phyloP scores from a whole-genome alignment of 305 asterid genomes.

The Rubia tinctorum region DNA sequence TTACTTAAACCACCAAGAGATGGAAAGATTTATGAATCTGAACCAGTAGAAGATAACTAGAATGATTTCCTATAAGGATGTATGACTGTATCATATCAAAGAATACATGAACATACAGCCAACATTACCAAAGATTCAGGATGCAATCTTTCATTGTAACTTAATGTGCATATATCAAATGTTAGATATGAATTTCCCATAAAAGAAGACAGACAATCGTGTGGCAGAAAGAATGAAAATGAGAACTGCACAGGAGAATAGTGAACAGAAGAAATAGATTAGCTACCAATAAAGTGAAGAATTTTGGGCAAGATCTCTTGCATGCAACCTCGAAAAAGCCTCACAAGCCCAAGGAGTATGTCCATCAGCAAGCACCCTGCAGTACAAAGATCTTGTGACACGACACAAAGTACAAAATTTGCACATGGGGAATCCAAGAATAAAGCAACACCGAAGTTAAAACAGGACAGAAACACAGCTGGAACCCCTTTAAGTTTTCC shows the following conservation, averaged over 20 bases:
- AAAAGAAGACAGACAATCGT: neutral
- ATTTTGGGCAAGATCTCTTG: conserved; percentile 49
- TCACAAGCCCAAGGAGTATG: conserved; percentile 99
- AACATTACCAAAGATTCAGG: neutral
- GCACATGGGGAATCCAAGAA: neutral
- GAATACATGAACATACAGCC: neutral
- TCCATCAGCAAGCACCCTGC: conserved; percentile 98
- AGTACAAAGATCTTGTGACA: conserved; percentile 10
- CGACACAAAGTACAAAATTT: neutral
- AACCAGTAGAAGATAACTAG: neutral
- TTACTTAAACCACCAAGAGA: neutral
- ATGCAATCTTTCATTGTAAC: neutral
- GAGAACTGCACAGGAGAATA: neutral
- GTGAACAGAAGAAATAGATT: conserved; percentile 12
- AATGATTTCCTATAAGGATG: too few relatives aligned
- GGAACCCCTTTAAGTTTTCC: neutral
- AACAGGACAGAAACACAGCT: neutral
- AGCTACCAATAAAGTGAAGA: conserved; percentile 71
- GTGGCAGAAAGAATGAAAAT: neutral
- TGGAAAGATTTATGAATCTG: neutral
- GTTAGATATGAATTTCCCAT: neutral
- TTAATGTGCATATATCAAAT: neutral
- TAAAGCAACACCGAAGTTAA: neutral
- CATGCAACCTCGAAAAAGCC: conserved; percentile 83
- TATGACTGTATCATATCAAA: too few relatives aligned